Conservation (phyloP, 2,329 filamentous ascomycete species). For the Colletotrichum orchidophilum region DNA sequence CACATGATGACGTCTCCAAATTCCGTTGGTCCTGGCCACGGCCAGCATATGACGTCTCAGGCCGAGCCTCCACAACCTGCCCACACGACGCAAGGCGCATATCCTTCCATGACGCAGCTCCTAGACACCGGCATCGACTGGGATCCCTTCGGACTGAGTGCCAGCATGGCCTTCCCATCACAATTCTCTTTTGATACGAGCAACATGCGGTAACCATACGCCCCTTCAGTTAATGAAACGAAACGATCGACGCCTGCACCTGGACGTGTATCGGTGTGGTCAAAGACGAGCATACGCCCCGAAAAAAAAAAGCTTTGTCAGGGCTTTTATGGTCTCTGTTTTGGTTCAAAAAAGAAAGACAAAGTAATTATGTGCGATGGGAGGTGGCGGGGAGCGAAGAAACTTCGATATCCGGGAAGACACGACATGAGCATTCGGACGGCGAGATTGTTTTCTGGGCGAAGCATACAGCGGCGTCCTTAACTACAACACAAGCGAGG, state of each 20-base stretch:
- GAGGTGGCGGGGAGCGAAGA: conserved; percentile 25
- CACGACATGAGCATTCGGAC: conserved; percentile 35
- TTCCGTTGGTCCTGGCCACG: conserved; percentile 46
- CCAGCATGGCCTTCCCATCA: conserved; percentile 94
- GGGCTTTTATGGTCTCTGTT: neutral
- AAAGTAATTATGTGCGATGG: conserved; percentile 21
- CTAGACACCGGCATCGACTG: conserved; percentile 87
- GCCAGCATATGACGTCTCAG: conserved; percentile 48
- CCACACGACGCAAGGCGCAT: conserved; percentile 51
- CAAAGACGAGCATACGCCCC: neutral
- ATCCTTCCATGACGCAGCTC: conserved; percentile 70
- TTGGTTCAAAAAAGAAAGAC: neutral
- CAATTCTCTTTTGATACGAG: conserved; percentile 79
- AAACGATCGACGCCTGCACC: neutral
- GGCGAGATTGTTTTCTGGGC: conserved; percentile 32
- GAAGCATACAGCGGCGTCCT: conserved; percentile 27
- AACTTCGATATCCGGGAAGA: conserved; percentile 35
- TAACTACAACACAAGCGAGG: conserved; percentile 24
- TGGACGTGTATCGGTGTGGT: neutral
- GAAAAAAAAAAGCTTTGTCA: conserved; percentile 12
- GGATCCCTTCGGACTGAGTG: conserved; percentile 91
- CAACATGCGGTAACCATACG: conserved; percentile 54
- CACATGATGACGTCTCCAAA: conserved; percentile 51
- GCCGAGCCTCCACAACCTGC: conserved; percentile 43
- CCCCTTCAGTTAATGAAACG: neutral